Evolutionary conservation across 768 basidiomycete species (phyloP).

Genomic region (Phlegmacium glaucopus): DNA sequence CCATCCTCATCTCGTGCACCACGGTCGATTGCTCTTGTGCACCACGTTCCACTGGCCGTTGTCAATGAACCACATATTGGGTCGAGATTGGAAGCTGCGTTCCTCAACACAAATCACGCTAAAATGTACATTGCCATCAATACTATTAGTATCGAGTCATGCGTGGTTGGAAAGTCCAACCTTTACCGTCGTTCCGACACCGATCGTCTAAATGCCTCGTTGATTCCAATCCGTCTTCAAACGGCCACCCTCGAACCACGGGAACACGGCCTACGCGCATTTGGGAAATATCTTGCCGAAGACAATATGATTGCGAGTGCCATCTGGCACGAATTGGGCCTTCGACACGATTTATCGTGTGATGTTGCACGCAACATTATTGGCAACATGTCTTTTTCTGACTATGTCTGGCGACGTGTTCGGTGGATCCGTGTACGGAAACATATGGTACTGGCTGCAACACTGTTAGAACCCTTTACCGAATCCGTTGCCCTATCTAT

Average conservation of each 20-base stretch:
- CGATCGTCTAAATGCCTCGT: slow-evolving; percentile 65
- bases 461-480: slow-evolving; percentile 88
- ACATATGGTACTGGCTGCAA: slow-evolving; percentile 86
- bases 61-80: slow-evolving; percentile 71
- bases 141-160: slow-evolving; percentile 84
- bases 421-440: slow-evolving; percentile 98
- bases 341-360: slow-evolving; percentile 86
- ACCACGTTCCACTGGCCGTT: slow-evolving; percentile 91
- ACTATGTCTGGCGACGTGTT: slow-evolving; percentile 85
- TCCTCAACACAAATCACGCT: slow-evolving; percentile 95
- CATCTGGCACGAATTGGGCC: slow-evolving; percentile 89
- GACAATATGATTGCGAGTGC: slow-evolving; percentile 96
- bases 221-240: slow-evolving; percentile 40
- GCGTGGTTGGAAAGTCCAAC: slow-evolving; percentile 96
- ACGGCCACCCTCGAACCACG: slow-evolving; percentile 18
- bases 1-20: slow-evolving; percentile 28
- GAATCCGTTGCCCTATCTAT: slow-evolving; percentile 74
- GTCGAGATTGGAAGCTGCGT: slow-evolving; percentile 86
- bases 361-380: slow-evolving; percentile 89
- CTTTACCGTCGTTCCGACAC: slow-evolving; percentile 89
- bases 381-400: slow-evolving; percentile 80
- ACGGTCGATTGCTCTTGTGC: slow-evolving; percentile 77
- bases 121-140: slow-evolving; percentile 98
- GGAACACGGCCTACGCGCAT: slow-evolving; percentile 66
- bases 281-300: slow-evolving; percentile 89